Conservation (phyloP, 768 basidiomycete genomes). For the Tulasnella sp. region DNA sequence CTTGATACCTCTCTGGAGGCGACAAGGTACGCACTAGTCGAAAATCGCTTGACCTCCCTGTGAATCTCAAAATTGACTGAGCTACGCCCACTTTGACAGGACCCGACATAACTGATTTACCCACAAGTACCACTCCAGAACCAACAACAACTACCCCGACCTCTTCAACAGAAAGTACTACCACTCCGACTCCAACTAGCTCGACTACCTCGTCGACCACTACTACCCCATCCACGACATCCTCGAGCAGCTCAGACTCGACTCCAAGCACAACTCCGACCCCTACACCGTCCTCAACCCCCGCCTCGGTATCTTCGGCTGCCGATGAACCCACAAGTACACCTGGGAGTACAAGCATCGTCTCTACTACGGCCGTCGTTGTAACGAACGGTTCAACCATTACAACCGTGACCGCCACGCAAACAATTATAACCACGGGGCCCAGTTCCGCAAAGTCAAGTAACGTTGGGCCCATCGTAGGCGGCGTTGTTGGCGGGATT, state of each 20-base stretch:
- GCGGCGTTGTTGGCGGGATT: conserved; percentile 28
- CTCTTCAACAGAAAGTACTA: not conserved
- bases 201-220: not conserved
- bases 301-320: not conserved
- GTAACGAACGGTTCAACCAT: conserved; percentile 11
- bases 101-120: not conserved
- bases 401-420: conserved; percentile 23
- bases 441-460: not conserved
- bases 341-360: not conserved
- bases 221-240: not conserved
- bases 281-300: not conserved
- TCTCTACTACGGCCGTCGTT: not conserved
- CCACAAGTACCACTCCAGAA: not conserved
- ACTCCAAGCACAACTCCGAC: not conserved
- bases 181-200: not conserved
- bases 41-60: not conserved
- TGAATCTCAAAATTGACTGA: conserved; percentile 3
- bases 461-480: conserved; percentile 29
- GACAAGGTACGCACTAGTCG: not conserved
- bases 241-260: not conserved
- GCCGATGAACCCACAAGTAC: not conserved
- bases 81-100: not conserved
- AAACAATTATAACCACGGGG: not conserved
- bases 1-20: not conserved
- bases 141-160: not conserved